Evolutionary conservation across 208 protist genomes (phyloP), one percentile per base, ranked within the genome.

Genomic region (Leishmania aethiopica): DNA sequence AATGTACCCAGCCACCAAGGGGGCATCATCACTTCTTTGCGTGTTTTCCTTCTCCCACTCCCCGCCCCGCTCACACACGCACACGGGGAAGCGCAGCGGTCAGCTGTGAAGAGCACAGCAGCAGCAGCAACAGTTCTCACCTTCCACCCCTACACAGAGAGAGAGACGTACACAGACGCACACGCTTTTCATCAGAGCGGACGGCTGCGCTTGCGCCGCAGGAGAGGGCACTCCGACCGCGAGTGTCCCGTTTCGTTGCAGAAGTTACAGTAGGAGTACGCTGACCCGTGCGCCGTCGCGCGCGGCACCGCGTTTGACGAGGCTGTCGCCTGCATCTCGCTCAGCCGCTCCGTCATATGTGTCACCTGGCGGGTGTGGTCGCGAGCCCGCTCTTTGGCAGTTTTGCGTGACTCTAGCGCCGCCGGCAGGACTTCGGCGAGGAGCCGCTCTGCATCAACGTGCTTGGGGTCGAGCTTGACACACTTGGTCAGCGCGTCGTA

Each of bases 171-270:
- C 40, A 32, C 77, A 47, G 10, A 47, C 57, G n/a, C 70, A 35
- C 6, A 10, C 8, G 28, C 32, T 62, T 7, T 60, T 40, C 32
- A 57, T 77, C 53, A 88, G 32, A 55, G 37, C 7, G 80, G 78
- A 13, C 94, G 88, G 5, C 82, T 80, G 8, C 94, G 85, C 77
- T 97, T 96, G 62, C 91, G 92, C 8, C 87, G 90, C 28, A 89
- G 83, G 37, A 96, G 42, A 1, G 93, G 91, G 64, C 94, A 97
- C 84, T 96, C 93, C 1, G 75, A 85, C 1, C 94, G 88, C 22
- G 83, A 84, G 80, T 97, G 94, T 1, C 93, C 93, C 42, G 80
- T 80, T 25, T 96, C 93, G 66, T 97, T 97, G 77, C 94, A 97
- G 78, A 90, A 97, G 73, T 76, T 91, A 79, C 94, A 97, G 86